phyloP scores from a whole-genome alignment of 495 filamentous ascomycete genomes.

The Geoglossum glabrum region DNA sequence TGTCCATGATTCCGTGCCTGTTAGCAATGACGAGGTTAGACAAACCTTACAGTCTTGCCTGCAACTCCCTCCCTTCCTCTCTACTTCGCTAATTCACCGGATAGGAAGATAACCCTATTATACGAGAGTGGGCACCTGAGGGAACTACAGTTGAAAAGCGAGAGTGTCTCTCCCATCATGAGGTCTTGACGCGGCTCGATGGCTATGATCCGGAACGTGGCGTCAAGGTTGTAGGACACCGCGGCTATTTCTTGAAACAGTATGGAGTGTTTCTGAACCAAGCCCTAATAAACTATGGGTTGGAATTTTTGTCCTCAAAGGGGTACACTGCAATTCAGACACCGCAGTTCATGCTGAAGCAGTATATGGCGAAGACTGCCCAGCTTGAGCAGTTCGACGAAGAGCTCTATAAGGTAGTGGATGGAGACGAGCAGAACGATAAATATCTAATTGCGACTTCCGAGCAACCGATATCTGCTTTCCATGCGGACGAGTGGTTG shows the following conservation, averaged over 20 bases:
- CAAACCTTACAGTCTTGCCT: background rate
- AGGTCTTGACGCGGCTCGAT: constrained; percentile 69
- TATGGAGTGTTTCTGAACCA: constrained; percentile 90
- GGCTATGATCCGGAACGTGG: constrained; percentile 89
- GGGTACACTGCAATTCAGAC: constrained; percentile 79
- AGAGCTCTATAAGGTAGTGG: constrained; percentile 89
- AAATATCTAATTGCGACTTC: constrained; percentile 97
- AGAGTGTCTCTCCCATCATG: constrained; percentile 73
- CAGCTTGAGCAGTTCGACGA: constrained; percentile 96
- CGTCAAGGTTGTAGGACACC: constrained; percentile 85
- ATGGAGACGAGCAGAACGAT: constrained; percentile 61
- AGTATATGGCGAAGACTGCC: constrained; percentile 97
- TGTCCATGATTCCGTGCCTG: constrained; percentile 80
- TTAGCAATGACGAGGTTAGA: constrained; percentile 63
- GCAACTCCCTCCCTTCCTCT: background rate
- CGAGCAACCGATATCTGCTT: constrained; percentile 81
- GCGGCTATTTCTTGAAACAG: constrained; percentile 76
- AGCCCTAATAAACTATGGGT: constrained; percentile 80
- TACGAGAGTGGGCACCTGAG: constrained; percentile 61
- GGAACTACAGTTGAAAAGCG: constrained; percentile 47
- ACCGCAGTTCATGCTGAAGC: constrained; percentile 87
- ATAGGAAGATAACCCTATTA: constrained; percentile 56
- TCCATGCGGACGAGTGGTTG: constrained; percentile 89
- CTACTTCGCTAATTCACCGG: background rate
- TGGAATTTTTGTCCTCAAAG: constrained; percentile 61